Evolutionary conservation across 1,284 basidiomycete genomes (phyloP), one percentile per base, ranked within the genome.

Genomic region (Blastosporella zonata): DNA sequence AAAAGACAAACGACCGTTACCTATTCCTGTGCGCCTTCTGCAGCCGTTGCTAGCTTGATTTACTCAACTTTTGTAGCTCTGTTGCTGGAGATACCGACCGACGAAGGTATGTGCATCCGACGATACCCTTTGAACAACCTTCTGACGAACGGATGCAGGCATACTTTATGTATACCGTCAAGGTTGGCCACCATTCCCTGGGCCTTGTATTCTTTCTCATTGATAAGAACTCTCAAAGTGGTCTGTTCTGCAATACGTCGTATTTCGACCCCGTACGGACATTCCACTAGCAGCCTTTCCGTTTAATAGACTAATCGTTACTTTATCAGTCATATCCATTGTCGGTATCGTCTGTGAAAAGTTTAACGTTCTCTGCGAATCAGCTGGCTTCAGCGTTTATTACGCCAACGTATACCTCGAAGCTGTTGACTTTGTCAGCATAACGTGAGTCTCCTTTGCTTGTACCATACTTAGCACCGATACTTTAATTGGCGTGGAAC

Each of bases 161-260:
- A 0, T 92, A 94, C 67, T 94, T 94, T 64, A 87, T 93, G 83
- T 87, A 92, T 63, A 86, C 90, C 0, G 67, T 93, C 60, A 92
- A 90, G 70, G 85, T 88, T 58, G 49, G 58, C 4, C 33, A 9
- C 27, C 23, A 8, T 21, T 18, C 29, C 25, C 29, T 18, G 15
- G 31, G 18, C 22, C 8, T 8, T 18, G 3, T 13, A 31, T 29
- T 44, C 43, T 22, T 3, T 29, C 44, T 49, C 37, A 7, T 20
- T 44, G 43, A 42, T 40, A 33, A 31, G 45, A 27, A 46, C 8
- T 39, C 21, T n/a, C 22, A 10, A 50, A 88, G 82, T 91, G 87
- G 87, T 73, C 79, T 38, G 87, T 90, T 6, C 66, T 92, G 42
- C 92, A 94, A 77, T 94, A 93, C 60, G 83, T 90, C 28, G 79